These are phyloP conservation scores for Copromyces sp. DNA, from an alignment of 495 filamentous ascomycete species.

Conservation along the genomic window DNA sequence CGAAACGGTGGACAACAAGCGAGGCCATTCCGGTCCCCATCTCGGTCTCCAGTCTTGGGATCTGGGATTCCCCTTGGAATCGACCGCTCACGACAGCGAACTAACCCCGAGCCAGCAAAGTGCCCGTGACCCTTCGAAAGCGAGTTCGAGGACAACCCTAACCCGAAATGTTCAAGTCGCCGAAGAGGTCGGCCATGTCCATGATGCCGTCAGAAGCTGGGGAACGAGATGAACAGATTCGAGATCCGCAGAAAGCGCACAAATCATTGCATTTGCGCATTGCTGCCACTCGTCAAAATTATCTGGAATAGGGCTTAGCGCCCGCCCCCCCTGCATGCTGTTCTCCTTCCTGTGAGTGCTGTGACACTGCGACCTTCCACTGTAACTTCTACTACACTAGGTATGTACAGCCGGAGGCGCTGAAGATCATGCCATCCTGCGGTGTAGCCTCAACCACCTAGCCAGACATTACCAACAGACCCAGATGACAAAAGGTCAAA, in stretches of 20 bases:
- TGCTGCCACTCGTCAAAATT: slow-evolving; percentile 31
- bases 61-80: neutral
- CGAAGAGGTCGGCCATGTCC: neutral
- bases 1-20: neutral
- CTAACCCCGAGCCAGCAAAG: neutral
- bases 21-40: neutral
- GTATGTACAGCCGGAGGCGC: neutral
- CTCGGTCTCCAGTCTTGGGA: neutral
- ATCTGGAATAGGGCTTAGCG: slow-evolving; percentile 37
- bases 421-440: neutral
- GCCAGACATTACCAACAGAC: neutral
- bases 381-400: neutral
- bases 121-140: neutral
- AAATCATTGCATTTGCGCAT: neutral
- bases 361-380: neutral
- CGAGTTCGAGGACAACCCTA: neutral
- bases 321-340: neutral
- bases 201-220: no score
- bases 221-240: neutral
- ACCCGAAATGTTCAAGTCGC: neutral
- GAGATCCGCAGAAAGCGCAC: neutral
- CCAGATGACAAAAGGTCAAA: neutral
- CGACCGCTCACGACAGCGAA: neutral
- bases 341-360: neutral
- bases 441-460: neutral